phyloP scores from a whole-genome alignment of 495 filamentous ascomycete species.

The Aspergillus affinis region DNA sequence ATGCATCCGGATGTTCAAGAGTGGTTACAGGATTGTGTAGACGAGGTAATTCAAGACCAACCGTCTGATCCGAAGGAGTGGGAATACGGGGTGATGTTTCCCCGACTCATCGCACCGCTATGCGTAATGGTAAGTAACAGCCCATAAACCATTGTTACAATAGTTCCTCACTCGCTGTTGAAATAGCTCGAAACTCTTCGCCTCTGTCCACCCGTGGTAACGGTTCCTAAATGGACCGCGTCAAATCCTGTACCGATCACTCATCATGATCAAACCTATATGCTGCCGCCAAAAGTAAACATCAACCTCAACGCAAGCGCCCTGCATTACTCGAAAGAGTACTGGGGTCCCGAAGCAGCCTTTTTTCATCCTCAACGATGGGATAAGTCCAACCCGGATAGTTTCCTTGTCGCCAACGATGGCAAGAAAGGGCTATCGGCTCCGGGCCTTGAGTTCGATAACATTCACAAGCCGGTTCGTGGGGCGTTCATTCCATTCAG shows the following conservation, averaged over 20 bases:
- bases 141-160: background rate
- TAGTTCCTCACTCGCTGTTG: background rate
- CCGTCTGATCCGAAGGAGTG: slow-evolving; percentile 27
- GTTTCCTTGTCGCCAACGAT: slow-evolving; percentile 12
- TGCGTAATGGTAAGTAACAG: slow-evolving; percentile 29
- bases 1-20: slow-evolving; percentile 36
- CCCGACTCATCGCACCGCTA: slow-evolving; percentile 28
- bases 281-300: slow-evolving; percentile 35
- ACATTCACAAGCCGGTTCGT: slow-evolving; percentile 54
- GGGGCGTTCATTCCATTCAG: slow-evolving; percentile 71
- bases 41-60: slow-evolving; percentile 21
- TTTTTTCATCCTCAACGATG: slow-evolving; percentile 30
- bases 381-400: slow-evolving; percentile 14
- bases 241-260: slow-evolving; percentile 5
- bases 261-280: slow-evolving; percentile 22
- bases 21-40: slow-evolving; percentile 36
- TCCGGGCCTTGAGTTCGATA: slow-evolving; percentile 14
- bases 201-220: slow-evolving; percentile 31
- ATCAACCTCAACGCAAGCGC: slow-evolving; percentile 33
- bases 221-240: slow-evolving; percentile 32
- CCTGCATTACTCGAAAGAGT: slow-evolving; percentile 37
- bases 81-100: slow-evolving; percentile 33
- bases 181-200: slow-evolving; percentile 40
- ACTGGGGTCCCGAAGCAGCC: slow-evolving; percentile 40
- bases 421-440: slow-evolving; percentile 6